Percentiles rank a stretch among this genome's conserved stretches.
phyloP scores from a whole-genome alignment of 768 basidiomycete species.

The Psilocybe cyanescens region DNA sequence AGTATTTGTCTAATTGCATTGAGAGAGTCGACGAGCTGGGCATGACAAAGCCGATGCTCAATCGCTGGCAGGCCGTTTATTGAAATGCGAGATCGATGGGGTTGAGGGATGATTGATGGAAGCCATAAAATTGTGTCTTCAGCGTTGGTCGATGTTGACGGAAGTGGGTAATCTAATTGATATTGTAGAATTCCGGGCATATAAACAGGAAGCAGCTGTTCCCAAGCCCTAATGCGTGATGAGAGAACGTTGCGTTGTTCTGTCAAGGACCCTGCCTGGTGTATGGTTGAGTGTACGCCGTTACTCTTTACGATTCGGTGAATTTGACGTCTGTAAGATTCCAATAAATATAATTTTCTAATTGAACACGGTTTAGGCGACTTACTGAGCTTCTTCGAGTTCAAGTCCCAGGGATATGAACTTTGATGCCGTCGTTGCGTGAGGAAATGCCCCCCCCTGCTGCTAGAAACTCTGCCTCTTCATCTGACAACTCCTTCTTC shows the following conservation, averaged over 20 bases:
- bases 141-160: neutral
- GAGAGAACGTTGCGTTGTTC: slow-evolving; percentile 8
- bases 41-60: slow-evolving; percentile 4
- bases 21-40: slow-evolving; percentile 10
- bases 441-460: neutral
- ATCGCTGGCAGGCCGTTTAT: neutral
- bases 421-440: neutral
- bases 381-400: neutral
- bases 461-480: neutral
- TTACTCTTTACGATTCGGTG: neutral
- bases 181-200: slow-evolving; percentile 18
- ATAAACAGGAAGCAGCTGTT: slow-evolving; percentile 15
- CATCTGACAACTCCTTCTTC: neutral
- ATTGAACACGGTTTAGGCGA: neutral
- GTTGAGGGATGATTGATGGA: slow-evolving; percentile 4
- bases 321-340: slow-evolving; percentile 3
- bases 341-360: neutral
- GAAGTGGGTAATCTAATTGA: neutral
- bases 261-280: neutral
- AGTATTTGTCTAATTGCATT: slow-evolving; percentile 7
- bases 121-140: slow-evolving; percentile 15
- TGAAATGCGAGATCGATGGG: neutral
- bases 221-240: slow-evolving; percentile 15
- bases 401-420: neutral
- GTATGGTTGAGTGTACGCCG: neutral